A percentile compares a stretch with the other conserved stretches of the same genome.
These are phyloP conservation scores for Sporothrix schenckii DNA, from an alignment of 2,329 filamentous ascomycete species.

Conservation along the genomic window DNA sequence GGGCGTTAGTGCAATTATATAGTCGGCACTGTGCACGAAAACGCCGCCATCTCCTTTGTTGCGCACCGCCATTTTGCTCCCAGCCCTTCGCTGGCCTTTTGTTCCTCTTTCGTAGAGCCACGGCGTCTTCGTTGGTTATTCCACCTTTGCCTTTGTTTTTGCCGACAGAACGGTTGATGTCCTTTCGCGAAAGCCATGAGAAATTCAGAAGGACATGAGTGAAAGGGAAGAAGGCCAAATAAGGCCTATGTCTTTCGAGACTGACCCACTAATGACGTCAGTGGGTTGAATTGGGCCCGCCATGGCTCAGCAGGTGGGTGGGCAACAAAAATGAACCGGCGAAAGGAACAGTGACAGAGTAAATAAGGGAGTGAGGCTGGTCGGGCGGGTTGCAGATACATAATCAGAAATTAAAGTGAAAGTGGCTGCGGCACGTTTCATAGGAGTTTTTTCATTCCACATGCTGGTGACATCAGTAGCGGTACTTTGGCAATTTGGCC, in stretches of 20 bases:
- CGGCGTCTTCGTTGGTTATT: not conserved
- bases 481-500: not conserved
- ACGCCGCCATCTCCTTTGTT: not conserved
- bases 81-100: too few relatives aligned
- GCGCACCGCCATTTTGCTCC: conserved; percentile 1
- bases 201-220: not conserved
- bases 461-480: not conserved
- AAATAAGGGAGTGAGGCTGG: not conserved
- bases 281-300: conserved; percentile 10
- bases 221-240: not conserved
- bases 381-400: too few relatives aligned
- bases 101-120: too few relatives aligned
- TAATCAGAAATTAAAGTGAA: not conserved
- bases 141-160: not conserved
- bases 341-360: too few relatives aligned
- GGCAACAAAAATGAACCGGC: not conserved
- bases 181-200: not conserved
- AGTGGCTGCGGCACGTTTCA: not conserved
- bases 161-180: not conserved
- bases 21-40: not conserved
- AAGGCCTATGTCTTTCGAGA: conserved; percentile 14
- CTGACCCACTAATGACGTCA: conserved; percentile 31
- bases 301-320: conserved; percentile 21
- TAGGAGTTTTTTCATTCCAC: not conserved
- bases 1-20: not conserved